phyloP scores from a whole-genome alignment of 140 eudicot species.

The Bidens hawaiensis region DNA sequence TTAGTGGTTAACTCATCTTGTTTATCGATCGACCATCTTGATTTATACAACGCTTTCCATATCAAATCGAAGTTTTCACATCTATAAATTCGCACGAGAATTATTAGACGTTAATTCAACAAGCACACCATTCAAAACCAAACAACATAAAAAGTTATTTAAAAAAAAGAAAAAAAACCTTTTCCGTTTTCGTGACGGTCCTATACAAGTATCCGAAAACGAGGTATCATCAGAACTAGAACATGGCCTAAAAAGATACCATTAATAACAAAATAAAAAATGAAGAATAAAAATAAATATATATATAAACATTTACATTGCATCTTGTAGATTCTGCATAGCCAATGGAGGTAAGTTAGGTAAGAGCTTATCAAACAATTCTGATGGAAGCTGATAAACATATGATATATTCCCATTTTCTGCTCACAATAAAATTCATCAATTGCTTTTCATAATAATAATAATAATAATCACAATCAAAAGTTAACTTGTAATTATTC shows the following conservation, averaged over 20 bases:
- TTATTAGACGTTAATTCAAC: background rate
- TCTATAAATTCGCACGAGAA: conserved; percentile 40
- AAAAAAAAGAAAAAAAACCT: too few relatives aligned
- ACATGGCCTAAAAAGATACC: conserved; percentile 44
- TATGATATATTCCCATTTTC: conserved; percentile 43
- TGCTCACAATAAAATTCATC: conserved; percentile 16
- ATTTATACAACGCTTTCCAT: conserved; percentile 49
- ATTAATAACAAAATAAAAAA: background rate
- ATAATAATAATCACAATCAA: too few relatives aligned
- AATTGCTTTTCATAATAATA: background rate
- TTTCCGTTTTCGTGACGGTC: conserved; percentile 49
- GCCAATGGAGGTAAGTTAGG: conserved; percentile 55
- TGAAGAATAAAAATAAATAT: background rate
- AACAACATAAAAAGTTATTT: background rate
- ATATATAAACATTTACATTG: conserved; percentile 29
- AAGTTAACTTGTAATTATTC: too few relatives aligned
- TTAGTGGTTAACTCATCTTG: conserved; percentile 28
- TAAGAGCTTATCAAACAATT: conserved; percentile 52
- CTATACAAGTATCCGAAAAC: conserved; percentile 7
- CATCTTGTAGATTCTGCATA: conserved; percentile 59
- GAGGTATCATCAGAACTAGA: conserved; percentile 13
- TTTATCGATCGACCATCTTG: conserved; percentile 42
- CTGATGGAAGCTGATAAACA: conserved; percentile 50
- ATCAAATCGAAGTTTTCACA: conserved; percentile 38
- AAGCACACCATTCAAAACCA: background rate